Conservation (phyloP, 257 asterid species). For the Cynanchum wilfordii region DNA sequence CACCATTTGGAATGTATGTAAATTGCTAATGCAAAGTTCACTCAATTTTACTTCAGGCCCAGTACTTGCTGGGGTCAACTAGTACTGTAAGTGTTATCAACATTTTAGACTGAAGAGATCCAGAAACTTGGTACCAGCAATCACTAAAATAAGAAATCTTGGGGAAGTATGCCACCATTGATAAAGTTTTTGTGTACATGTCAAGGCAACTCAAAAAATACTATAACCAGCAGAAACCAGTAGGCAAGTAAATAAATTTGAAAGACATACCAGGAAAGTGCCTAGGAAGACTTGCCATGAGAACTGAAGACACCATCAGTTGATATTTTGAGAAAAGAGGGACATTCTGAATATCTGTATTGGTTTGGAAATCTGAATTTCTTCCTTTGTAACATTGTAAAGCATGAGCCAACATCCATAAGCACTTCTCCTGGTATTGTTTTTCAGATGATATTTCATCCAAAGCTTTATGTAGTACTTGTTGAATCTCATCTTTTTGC, state of each 20-base stretch:
- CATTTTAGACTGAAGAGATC: neutral
- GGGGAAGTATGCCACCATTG: neutral
- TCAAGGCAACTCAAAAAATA: neutral
- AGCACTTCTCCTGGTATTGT: slow-evolving; percentile 72
- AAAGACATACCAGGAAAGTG: slow-evolving; percentile 70
- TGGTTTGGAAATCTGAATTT: slow-evolving; percentile 29
- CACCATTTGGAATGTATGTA: neutral
- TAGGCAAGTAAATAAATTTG: neutral
- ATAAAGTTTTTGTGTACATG: neutral
- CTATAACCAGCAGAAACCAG: neutral
- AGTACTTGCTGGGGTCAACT: no score
- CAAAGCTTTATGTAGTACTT: slow-evolving; percentile 59
- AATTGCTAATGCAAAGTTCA: neutral
- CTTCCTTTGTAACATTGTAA: slow-evolving; percentile 45
- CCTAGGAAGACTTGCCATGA: slow-evolving; percentile 85
- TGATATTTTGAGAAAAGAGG: slow-evolving; percentile 68
- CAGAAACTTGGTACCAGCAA: neutral
- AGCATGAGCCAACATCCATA: slow-evolving; percentile 54
- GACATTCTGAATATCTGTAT: slow-evolving; percentile 34
- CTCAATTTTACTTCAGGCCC: neutral
- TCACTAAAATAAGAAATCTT: neutral
- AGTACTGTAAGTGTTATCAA: no score
- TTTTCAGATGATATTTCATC: slow-evolving; percentile 75
- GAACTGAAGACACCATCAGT: slow-evolving; percentile 57
- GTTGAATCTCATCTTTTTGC: slow-evolving; percentile 55